phyloP scores from a whole-genome alignment of 164 flowering plant genomes.

The Piper betle region DNA sequence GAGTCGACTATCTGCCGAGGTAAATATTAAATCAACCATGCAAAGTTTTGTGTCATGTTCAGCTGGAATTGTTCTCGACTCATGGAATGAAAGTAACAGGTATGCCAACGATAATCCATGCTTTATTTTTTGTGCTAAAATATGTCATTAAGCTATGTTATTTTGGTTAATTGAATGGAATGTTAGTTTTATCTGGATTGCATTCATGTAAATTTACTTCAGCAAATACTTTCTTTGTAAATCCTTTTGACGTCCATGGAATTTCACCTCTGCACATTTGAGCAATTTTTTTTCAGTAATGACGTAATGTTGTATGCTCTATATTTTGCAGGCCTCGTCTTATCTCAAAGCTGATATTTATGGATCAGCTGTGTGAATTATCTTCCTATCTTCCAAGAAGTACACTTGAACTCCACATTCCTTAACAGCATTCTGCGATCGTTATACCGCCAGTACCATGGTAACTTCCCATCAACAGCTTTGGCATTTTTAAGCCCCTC shows the following conservation, averaged over 20 bases:
- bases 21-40: conserved; percentile 66
- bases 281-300: no score
- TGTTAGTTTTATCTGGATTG: no score
- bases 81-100: conserved; percentile 79
- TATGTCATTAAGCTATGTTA: no score
- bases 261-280: no score
- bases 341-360: conserved; percentile 75
- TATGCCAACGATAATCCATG: conserved; percentile 10
- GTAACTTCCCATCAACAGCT: conserved; percentile 46
- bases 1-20: conserved; percentile 40
- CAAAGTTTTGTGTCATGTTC: conserved; percentile 68
- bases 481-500: conserved; percentile 45
- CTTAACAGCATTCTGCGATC: conserved; percentile 83
- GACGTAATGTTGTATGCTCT: neutral
- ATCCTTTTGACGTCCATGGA: neutral
- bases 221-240: neutral
- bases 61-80: conserved; percentile 64
- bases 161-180: no score
- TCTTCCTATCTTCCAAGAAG: conserved; percentile 82
- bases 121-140: no score
- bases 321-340: conserved; percentile 56
- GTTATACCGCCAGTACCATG: conserved; percentile 77
- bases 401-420: conserved; percentile 67
- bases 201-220: neutral
- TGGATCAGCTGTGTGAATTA: conserved; percentile 83